Conservation (phyloP, 176 grass and related monocot species). For the Eragrostis nindensis region DNA sequence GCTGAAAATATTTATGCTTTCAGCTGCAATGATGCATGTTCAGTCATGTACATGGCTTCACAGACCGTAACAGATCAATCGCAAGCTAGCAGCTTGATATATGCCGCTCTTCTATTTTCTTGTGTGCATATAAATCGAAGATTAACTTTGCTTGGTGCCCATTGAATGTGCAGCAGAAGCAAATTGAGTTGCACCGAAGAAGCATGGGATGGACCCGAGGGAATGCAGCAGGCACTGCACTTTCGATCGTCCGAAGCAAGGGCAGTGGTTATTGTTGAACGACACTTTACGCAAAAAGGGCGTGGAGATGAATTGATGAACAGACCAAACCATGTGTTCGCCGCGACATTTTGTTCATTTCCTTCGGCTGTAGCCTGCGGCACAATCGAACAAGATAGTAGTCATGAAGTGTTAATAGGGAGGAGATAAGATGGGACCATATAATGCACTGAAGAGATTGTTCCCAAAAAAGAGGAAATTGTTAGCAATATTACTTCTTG, state of each 20-base stretch:
- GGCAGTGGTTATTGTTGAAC: not conserved
- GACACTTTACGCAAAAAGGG: not conserved
- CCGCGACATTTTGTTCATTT: not conserved
- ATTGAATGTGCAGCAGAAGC: constrained; percentile 10
- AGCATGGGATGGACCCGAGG: not conserved
- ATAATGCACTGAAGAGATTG: not conserved
- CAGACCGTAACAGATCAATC: not conserved
- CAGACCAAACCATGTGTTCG: not conserved
- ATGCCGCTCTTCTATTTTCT: not conserved
- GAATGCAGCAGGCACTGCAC: not conserved
- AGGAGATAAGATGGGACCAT: not conserved
- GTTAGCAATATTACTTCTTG: not conserved
- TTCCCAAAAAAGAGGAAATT: not conserved
- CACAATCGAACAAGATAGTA: not conserved
- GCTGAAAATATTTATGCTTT: not conserved
- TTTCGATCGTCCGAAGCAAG: not conserved
- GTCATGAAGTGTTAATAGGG: not conserved
- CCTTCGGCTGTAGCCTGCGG: not conserved
- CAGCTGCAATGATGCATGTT: not conserved
- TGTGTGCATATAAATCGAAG: not conserved
- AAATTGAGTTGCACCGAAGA: not conserved
- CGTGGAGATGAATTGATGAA: not conserved
- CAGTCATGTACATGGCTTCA: not conserved
- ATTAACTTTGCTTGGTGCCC: constrained; percentile 2
- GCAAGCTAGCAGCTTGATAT: not conserved